Percentiles rank a stretch among this genome's conserved stretches.
Conservation (phyloP, 2,329 filamentous ascomycete genomes). For the Albifimbria verrucaria region DNA sequence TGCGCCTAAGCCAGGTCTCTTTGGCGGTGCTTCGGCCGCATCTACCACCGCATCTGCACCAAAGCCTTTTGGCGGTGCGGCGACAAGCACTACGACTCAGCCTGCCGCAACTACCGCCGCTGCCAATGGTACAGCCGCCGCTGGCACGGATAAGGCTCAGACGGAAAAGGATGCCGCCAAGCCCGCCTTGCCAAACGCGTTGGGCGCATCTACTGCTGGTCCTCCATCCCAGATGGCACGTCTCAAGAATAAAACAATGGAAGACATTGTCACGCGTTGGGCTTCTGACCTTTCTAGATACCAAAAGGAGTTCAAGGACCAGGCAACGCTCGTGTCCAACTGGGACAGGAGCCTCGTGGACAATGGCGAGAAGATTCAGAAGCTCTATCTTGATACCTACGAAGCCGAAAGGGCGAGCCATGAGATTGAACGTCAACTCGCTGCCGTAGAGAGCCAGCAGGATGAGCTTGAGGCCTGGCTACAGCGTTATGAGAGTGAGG, state of each 20-base stretch:
- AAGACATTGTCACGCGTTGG: slow-evolving; percentile 97
- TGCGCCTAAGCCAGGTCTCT: slow-evolving; percentile 32
- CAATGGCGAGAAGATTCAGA: slow-evolving; percentile 92
- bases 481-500: slow-evolving; percentile 86
- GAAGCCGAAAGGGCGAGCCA: slow-evolving; percentile 90
- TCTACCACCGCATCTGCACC: slow-evolving; percentile 9
- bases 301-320: slow-evolving; percentile 91
- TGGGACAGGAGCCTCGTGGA: slow-evolving; percentile 94
- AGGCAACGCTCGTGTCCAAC: slow-evolving; percentile 79
- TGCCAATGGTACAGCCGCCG: slow-evolving; percentile 20
- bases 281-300: slow-evolving; percentile 93
- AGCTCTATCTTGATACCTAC: slow-evolving; percentile 85
- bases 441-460: slow-evolving; percentile 87
- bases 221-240: slow-evolving; percentile 82
- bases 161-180: slow-evolving; percentile 23
- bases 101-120: slow-evolving; percentile 20
- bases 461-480: slow-evolving; percentile 85
- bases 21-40: slow-evolving; percentile 25
- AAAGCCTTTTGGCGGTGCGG: slow-evolving; percentile 19
- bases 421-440: slow-evolving; percentile 90
- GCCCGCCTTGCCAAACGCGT: slow-evolving; percentile 30
- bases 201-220: slow-evolving; percentile 74
- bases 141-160: slow-evolving; percentile 21
- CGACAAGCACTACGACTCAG: slow-evolving; percentile 22
- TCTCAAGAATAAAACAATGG: slow-evolving; percentile 97